These are phyloP conservation scores for Delphinella strobiligena DNA, from an alignment of 2,329 filamentous ascomycete genomes.

Conservation along the genomic window DNA sequence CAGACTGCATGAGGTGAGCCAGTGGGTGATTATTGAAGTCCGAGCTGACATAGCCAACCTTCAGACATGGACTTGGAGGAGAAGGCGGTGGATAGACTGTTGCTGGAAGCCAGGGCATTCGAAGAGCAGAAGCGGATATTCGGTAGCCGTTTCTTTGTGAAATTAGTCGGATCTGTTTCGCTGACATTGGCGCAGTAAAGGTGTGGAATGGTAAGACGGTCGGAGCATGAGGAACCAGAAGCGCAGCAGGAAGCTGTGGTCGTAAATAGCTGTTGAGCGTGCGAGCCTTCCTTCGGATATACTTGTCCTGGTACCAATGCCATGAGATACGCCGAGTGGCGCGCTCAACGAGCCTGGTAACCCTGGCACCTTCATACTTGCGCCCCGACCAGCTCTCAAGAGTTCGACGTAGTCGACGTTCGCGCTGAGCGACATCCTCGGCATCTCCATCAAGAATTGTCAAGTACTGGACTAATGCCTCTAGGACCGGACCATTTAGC, in stretches of 20 bases:
- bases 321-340: constrained; percentile 65
- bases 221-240: constrained; percentile 75
- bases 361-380: constrained; percentile 77
- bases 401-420: constrained; percentile 23
- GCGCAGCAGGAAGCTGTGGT: constrained; percentile 57
- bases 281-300: constrained; percentile 49
- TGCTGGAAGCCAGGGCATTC: constrained; percentile 71
- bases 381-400: constrained; percentile 51
- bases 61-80: constrained; percentile 72
- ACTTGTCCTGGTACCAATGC: constrained; percentile 78
- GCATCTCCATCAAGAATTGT: constrained; percentile 21
- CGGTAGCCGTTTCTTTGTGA: constrained; percentile 89
- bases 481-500: constrained; percentile 35
- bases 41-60: constrained; percentile 90
- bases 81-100: constrained; percentile 75
- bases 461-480: constrained; percentile 35
- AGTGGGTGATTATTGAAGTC: constrained; percentile 98
- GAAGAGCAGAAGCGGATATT: constrained; percentile 82
- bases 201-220: constrained; percentile 96
- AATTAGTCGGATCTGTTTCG: constrained; percentile 83
- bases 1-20: constrained; percentile 96
- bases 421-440: constrained; percentile 22
- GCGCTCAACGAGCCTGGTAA: constrained; percentile 75
- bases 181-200: constrained; percentile 86
- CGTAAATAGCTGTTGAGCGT: constrained; percentile 52